Evolutionary conservation across 305 asterid genomes (phyloP).

Genomic region (Plantago lanceolata): DNA sequence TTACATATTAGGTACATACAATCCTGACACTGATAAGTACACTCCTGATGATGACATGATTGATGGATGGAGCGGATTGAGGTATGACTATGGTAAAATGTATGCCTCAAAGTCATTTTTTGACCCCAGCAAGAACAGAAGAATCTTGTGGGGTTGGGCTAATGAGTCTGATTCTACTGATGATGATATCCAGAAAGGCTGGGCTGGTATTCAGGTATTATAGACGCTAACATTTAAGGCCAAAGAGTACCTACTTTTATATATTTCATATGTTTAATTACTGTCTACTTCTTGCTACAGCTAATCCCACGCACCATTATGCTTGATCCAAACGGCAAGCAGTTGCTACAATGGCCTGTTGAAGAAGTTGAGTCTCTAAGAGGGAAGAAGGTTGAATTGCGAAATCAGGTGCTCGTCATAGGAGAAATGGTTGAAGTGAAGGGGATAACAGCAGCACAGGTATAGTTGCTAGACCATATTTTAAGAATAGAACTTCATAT

Average conservation of each 20-base stretch:
- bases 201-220: slow-evolving; percentile 42
- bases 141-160: slow-evolving; percentile 53
- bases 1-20: slow-evolving; percentile 44
- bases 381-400: slow-evolving; percentile 27
- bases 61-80: slow-evolving; percentile 39
- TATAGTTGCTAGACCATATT: too few relatives aligned
- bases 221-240: too few relatives aligned
- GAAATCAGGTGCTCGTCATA: slow-evolving; percentile 32
- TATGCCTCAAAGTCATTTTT: slow-evolving; percentile 50
- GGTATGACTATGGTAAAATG: slow-evolving; percentile 50
- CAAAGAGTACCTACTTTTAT: too few relatives aligned
- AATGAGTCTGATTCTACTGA: slow-evolving; percentile 28
- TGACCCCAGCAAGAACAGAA: slow-evolving; percentile 34
- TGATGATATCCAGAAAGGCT: slow-evolving; percentile 38
- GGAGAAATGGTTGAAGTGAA: slow-evolving; percentile 32
- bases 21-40: slow-evolving; percentile 26
- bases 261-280: too few relatives aligned
- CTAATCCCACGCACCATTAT: slow-evolving; percentile 51
- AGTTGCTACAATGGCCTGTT: slow-evolving; percentile 60
- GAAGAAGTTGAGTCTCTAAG: slow-evolving; percentile 47
- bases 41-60: slow-evolving; percentile 30
- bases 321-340: slow-evolving; percentile 43
- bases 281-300: slow-evolving; percentile 18
- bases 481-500: too few relatives aligned
- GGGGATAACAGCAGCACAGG: slow-evolving; percentile 52